Conservation (phyloP, 345 rosid genomes). For the Psidium friedrichsthalianum region DNA sequence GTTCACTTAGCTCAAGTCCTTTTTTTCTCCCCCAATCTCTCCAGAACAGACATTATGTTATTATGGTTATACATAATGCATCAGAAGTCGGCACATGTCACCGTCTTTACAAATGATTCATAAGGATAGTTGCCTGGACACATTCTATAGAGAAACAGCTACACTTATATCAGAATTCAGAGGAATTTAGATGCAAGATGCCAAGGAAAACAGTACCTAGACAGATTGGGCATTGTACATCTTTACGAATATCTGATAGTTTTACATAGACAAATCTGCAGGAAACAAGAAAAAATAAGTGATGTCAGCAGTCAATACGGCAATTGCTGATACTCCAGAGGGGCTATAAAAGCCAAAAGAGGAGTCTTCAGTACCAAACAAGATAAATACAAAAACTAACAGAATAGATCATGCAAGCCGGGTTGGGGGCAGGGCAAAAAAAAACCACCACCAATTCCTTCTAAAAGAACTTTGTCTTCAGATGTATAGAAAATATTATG, state of each 20-base stretch:
- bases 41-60: background rate
- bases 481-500: background rate
- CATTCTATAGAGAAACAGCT: background rate
- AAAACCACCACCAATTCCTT: background rate
- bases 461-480: background rate
- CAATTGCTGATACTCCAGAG: background rate
- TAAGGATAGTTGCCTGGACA: background rate
- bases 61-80: background rate
- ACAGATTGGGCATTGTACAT: constrained; percentile 89
- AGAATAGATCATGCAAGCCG: background rate
- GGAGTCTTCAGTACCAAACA: background rate
- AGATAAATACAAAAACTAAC: background rate
- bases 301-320: background rate
- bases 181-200: background rate
- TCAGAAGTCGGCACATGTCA: background rate
- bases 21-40: background rate
- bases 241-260: constrained; percentile 63
- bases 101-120: background rate
- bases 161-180: background rate
- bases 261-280: constrained; percentile 63
- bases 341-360: background rate
- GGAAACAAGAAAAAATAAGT: background rate
- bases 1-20: background rate
- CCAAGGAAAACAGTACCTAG: constrained; percentile 38
- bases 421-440: no score